Conservation (phyloP, 306 rosid species). For the Ormosia emarginata region DNA sequence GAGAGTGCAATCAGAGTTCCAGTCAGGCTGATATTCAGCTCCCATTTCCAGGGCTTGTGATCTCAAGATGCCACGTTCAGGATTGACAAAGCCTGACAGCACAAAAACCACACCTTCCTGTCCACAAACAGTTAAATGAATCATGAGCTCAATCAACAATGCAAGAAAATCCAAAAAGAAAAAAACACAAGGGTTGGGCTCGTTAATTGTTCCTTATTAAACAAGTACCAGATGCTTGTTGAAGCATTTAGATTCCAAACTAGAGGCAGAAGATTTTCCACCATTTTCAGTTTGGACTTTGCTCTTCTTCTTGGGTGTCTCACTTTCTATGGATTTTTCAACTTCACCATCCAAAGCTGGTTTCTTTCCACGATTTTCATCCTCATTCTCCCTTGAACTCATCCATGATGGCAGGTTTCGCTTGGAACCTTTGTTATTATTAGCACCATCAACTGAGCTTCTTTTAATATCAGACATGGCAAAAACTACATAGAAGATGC, state of each 20-base stretch:
- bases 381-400: slow-evolving; percentile 41
- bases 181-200: background rate
- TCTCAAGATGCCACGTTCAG: slow-evolving; percentile 78
- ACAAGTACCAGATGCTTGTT: slow-evolving; percentile 63
- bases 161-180: background rate
- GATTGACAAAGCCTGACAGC: slow-evolving; percentile 91
- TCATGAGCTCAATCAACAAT: slow-evolving; percentile 12
- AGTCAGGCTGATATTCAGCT: slow-evolving; percentile 80
- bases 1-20: slow-evolving; percentile 83
- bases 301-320: slow-evolving; percentile 31
- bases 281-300: slow-evolving; percentile 27
- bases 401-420: slow-evolving; percentile 73
- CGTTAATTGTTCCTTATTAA: background rate
- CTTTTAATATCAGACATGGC: slow-evolving; percentile 50
- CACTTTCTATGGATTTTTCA: slow-evolving; percentile 31
- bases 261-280: slow-evolving; percentile 32
- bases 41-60: slow-evolving; percentile 96
- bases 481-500: background rate
- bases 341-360: slow-evolving; percentile 33
- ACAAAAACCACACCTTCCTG: slow-evolving; percentile 96
- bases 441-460: background rate
- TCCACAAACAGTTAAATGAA: slow-evolving; percentile 8
- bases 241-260: slow-evolving; percentile 39
- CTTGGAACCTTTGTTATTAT: slow-evolving; percentile 35
- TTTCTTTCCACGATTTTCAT: slow-evolving; percentile 35